Base-by-base conservation (phyloP, 1,139 yeast species). In the Eremothecium cymbalariae region DNA sequence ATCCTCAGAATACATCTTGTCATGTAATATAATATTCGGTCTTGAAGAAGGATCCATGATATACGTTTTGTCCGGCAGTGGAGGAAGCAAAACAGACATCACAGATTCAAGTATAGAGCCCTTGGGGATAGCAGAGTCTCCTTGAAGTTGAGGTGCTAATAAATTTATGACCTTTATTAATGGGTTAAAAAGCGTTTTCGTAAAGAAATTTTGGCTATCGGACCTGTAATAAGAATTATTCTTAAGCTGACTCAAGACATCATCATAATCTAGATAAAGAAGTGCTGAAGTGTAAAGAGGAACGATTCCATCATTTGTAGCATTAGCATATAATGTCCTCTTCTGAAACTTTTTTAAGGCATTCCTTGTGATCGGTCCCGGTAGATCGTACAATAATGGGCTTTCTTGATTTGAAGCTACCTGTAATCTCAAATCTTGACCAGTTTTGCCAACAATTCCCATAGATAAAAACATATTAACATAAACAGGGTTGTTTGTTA, bases 361-460 rank as follows among this genome's bases (percentile, higher is more conserved):
- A 24, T 62, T 67, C 25, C 18, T 21, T 0, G 94, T 77, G 0
- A 93, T 85, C 1, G 94, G 93, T 0, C 85, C 71, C 0, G 97
- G 94, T 19, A 90, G 60, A 12, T 82, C 57, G 32, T 78, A 68
- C 16, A 90, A 64, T 32, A 90, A 58, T 0, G 98, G 97, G 36
- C 64, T 67, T 11, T 51, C 60, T 4, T 48, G 46, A 4, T 40
- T 44, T 7, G 46, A 20, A 15, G 42, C 47, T n/a, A 48, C 47
- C 32, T 59, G 55, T n/a, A 93, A 65, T 0, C 94, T 93, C 42
- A 90, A 60, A 52, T 90, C 99, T 48, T 83, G 90, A 0, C 99
- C 99, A 0, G 97, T 81, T 49, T 77, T 79, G 0, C 98, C 99
- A 3, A 85, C 90, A 32, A 88, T 69, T 0, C 99, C 98, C 26